Evolutionary conservation across 2,329 filamentous ascomycete genomes (phyloP), one percentile per base, ranked within the genome.

Genomic region (Talaromyces albobiverticillius): DNA sequence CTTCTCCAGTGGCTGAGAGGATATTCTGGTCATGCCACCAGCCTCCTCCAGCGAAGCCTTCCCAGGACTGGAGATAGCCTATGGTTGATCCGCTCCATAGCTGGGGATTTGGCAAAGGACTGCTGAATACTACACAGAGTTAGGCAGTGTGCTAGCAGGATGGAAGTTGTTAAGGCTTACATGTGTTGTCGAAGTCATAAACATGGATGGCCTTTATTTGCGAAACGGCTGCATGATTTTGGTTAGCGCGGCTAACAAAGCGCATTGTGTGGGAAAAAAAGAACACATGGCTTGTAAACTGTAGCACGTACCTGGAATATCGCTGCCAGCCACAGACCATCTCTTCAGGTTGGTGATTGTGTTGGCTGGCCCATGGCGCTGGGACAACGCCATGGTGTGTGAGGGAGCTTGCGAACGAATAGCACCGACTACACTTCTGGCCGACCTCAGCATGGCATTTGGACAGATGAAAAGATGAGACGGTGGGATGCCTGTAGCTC

Each of bases 21-120:
- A 99, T 92, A 59, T 84, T 84, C 41, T 84, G 82, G 67, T 97
- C 92, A 72, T 99, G 94, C 94, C 94, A 99, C 94, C 94, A 99
- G 59, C 93, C 91, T 60, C 92, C 93, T 61, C 87, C 88, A 58
- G 85, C 76, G 62, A 97, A 89, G 50, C 82, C 79, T 60, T 95
- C 88, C 60, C 88, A 86, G 45, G 80, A 85, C 57, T 88, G 85
- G 10, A 99, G 79, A 57, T 85, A 81, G 46, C 90, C 90, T 47
- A 95, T 84, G 0, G 90, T 93, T 29, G 80, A 78, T 1, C 83
- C 82, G 61, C 87, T 88, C 94, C 94, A 99, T 66, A 99, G 71
- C 61, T 90, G 87, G 3, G 86, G 84, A 66, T 96, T 97, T 1
- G 94, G 94, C 1, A 96, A 77, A 5, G 94, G 94, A 13, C 89